phyloP scores from a whole-genome alignment of 441 rosid species.

The Populus hybrid region DNA sequence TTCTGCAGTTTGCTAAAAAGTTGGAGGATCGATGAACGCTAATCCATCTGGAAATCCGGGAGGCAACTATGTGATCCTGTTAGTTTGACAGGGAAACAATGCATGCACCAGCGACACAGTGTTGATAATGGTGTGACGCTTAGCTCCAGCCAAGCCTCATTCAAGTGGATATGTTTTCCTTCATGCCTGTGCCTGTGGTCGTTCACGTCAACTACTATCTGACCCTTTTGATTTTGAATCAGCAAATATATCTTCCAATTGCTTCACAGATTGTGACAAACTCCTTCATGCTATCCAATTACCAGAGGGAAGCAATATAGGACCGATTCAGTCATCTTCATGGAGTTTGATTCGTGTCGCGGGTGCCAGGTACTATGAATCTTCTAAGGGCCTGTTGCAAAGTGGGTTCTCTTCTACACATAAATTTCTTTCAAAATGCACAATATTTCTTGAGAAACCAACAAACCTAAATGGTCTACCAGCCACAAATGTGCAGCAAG shows the following conservation, averaged over 20 bases:
- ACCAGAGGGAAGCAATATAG: slow-evolving; percentile 37
- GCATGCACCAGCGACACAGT: slow-evolving; percentile 68
- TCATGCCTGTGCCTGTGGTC: slow-evolving; percentile 92
- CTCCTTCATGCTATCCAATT: slow-evolving; percentile 57
- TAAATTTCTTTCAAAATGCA: slow-evolving; percentile 62
- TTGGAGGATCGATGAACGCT: slow-evolving; percentile 63
- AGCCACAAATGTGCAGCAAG: slow-evolving; percentile 25
- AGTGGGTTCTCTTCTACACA: slow-evolving; percentile 65
- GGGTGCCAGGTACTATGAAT: slow-evolving; percentile 66
- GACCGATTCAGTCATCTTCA: slow-evolving; percentile 57
- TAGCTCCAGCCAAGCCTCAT: slow-evolving; percentile 42
- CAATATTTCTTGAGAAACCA: slow-evolving; percentile 49
- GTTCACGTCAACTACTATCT: slow-evolving; percentile 52
- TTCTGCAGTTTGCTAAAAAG: slow-evolving; percentile 49
- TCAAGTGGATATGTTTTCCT: slow-evolving; percentile 73
- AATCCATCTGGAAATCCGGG: slow-evolving; percentile 70
- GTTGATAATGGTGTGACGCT: slow-evolving; percentile 22
- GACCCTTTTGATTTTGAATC: slow-evolving; percentile 80
- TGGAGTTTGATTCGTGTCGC: slow-evolving; percentile 81
- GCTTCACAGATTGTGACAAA: slow-evolving; percentile 71
- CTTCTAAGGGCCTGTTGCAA: slow-evolving; percentile 71
- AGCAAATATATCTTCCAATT: slow-evolving; percentile 51
- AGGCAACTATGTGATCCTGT: slow-evolving; percentile 87
- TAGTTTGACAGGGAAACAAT: slow-evolving; percentile 87
- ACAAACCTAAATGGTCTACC: slow-evolving; percentile 31